Conservation (phyloP, 805 yeast species). For the Cyberlindnera sargentensis region DNA sequence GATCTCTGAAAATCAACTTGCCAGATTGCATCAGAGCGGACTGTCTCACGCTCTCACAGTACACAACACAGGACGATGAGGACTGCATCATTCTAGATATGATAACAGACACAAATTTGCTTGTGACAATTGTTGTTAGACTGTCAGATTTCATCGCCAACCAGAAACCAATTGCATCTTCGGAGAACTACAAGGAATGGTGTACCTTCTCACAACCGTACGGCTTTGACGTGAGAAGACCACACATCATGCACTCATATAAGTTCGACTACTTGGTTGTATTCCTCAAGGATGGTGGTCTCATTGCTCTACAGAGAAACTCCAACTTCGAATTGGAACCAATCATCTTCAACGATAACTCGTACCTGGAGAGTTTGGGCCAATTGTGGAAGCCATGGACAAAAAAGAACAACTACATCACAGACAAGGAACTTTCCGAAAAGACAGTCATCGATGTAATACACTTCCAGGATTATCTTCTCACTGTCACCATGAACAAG, state of each 20-base stretch:
- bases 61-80: conserved; percentile 21
- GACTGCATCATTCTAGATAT: conserved; percentile 40
- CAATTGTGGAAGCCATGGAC: conserved; percentile 25
- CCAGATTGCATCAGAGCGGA: conserved; percentile 31
- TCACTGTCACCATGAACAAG: conserved; percentile 50
- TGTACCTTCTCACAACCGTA: conserved; percentile 63
- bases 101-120: conserved; percentile 42
- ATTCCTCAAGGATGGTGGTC: conserved; percentile 70
- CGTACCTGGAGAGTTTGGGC: conserved; percentile 34
- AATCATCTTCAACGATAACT: conserved; percentile 47
- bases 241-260: conserved; percentile 45
- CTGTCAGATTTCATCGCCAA: conserved; percentile 34
- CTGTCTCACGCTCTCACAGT: conserved; percentile 33
- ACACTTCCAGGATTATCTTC: conserved; percentile 24
- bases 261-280: conserved; percentile 42
- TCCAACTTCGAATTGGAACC: conserved; percentile 29
- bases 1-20: conserved; percentile 25
- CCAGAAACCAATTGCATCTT: conserved; percentile 7
- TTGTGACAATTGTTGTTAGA: conserved; percentile 43
- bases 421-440: conserved; percentile 34
- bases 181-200: conserved; percentile 39
- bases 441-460: conserved; percentile 28
- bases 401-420: conserved; percentile 24
- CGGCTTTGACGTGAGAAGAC: conserved; percentile 49
- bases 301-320: conserved; percentile 42